A percentile compares a stretch with the other conserved stretches of the same genome.
Conservation (phyloP, 2,329 filamentous ascomycete species). For the Herpotrichia juniperi region DNA sequence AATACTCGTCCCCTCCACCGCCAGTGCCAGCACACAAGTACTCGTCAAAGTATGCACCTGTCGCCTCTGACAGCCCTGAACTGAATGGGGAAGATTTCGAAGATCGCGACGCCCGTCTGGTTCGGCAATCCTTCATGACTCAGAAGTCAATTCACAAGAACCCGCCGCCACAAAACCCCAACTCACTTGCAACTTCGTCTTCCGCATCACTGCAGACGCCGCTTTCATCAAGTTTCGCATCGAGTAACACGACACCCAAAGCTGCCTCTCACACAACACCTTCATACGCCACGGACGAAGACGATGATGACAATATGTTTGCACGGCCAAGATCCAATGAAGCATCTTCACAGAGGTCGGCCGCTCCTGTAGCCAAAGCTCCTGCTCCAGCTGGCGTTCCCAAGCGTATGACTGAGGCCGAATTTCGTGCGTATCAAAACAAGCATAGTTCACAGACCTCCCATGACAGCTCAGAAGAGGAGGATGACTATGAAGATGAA, state of each 20-base stretch:
- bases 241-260: slow-evolving; percentile 38
- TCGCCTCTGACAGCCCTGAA: slow-evolving; percentile 40
- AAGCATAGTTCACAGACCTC: slow-evolving; percentile 30
- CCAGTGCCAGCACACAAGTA: slow-evolving; percentile 42
- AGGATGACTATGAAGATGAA: slow-evolving; percentile 46
- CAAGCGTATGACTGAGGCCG: slow-evolving; percentile 39
- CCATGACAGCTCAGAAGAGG: slow-evolving; percentile 32
- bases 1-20: slow-evolving; percentile 36
- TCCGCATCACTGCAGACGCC: slow-evolving; percentile 40
- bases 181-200: slow-evolving; percentile 37
- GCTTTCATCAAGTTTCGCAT: slow-evolving; percentile 37
- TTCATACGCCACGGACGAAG: slow-evolving; percentile 24
- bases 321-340: slow-evolving; percentile 20
- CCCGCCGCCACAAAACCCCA: slow-evolving; percentile 29
- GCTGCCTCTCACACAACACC: slow-evolving; percentile 26
- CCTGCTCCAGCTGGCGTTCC: slow-evolving; percentile 13
- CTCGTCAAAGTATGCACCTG: slow-evolving; percentile 34
- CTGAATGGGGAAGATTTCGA: slow-evolving; percentile 31
- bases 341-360: slow-evolving; percentile 9
- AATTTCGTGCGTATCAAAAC: slow-evolving; percentile 40
- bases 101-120: slow-evolving; percentile 32
- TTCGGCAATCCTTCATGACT: slow-evolving; percentile 34
- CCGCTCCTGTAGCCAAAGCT: slow-evolving; percentile 12
- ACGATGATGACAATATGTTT: slow-evolving; percentile 38
- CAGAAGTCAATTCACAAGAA: slow-evolving; percentile 25